Conservation (phyloP, 2,329 filamentous ascomycete genomes). For the Dactylellina leptospora region DNA sequence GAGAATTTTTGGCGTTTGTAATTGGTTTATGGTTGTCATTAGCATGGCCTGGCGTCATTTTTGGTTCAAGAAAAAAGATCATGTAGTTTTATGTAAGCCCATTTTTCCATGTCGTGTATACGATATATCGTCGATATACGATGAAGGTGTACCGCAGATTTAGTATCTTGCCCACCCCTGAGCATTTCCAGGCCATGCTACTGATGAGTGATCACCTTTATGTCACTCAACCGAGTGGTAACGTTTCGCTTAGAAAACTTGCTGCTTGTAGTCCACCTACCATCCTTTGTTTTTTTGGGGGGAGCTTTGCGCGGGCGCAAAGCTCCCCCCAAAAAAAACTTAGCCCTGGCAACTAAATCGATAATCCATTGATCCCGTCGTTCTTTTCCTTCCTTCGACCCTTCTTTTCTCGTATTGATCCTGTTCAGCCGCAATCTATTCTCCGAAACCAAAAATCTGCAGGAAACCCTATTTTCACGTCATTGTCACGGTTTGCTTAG, state of each 20-base stretch:
- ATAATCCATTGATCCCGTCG: constrained; percentile 52
- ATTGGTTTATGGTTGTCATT: constrained; percentile 19
- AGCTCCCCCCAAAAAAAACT: background rate
- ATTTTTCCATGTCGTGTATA: too few relatives aligned
- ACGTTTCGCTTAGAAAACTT: background rate
- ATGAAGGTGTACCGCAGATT: too few relatives aligned
- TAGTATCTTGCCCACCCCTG: too few relatives aligned
- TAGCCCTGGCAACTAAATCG: constrained; percentile 14
- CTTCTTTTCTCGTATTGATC: constrained; percentile 11
- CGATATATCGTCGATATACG: too few relatives aligned
- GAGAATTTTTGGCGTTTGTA: constrained; percentile 40
- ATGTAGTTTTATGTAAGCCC: background rate
- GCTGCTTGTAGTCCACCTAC: background rate
- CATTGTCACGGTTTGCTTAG: background rate
- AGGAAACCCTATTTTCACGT: constrained; percentile 52
- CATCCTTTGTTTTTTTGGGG: constrained; percentile 21
- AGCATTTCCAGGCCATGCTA: too few relatives aligned
- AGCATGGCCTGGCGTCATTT: constrained; percentile 53
- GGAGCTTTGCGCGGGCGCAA: too few relatives aligned
- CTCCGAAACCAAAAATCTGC: constrained; percentile 33
- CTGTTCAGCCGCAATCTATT: constrained; percentile 44
- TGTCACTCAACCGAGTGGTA: background rate
- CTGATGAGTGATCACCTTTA: too few relatives aligned
- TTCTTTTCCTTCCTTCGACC: constrained; percentile 4
- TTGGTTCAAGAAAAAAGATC: too few relatives aligned